Evolutionary conservation across 202 grass and related monocot species (phyloP), one percentile per base, ranked within the genome.

Genomic region (Setaria viridis): DNA sequence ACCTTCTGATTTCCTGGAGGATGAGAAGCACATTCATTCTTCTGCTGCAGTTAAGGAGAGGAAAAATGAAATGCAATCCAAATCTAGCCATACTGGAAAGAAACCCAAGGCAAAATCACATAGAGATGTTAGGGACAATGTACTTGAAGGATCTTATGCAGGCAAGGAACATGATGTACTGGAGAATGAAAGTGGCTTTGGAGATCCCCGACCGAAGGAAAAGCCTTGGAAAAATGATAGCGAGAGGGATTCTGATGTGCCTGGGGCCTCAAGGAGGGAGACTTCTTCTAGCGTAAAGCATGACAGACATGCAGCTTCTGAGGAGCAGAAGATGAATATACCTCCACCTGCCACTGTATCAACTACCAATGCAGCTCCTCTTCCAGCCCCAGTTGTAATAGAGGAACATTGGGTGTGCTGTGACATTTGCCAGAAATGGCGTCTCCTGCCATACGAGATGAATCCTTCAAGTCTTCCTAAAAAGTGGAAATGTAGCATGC

Each of bases 371-470:
- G 67, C 85, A 88, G 80, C 83, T 80, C 62, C 86, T 55, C 84
- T 82, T 82, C 67, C 84, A 79, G 80, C 84, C 11, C 89, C 93
- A 42, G 80, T 92, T 19, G 81, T 96, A 82, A 99, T 99, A 86
- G 47, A 99, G 43, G 97, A 99, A 81, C 73, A 97, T 90, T 99
- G 97, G 97, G 97, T 99, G 76, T 78, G 65, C 84, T 99, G 97
- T 91, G 97, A 97, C 80, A 94, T 88, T 78, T 97, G 97, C 75
- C 79, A 93, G 58, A 94, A 85, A 91, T 99, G 97, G 97, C 91
- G 97, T 89, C 92, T 99, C 19, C 85, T 99, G 77, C 97, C 97
- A 50, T 93, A 93, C 87, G 92, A 91, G 66, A 91, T 86, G 65
- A 81, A 93, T 85, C 87, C 87, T 60, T 85, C 84, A 68, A 65